phyloP scores from a whole-genome alignment of 805 yeast species.

The Kuraishia capsulata region DNA sequence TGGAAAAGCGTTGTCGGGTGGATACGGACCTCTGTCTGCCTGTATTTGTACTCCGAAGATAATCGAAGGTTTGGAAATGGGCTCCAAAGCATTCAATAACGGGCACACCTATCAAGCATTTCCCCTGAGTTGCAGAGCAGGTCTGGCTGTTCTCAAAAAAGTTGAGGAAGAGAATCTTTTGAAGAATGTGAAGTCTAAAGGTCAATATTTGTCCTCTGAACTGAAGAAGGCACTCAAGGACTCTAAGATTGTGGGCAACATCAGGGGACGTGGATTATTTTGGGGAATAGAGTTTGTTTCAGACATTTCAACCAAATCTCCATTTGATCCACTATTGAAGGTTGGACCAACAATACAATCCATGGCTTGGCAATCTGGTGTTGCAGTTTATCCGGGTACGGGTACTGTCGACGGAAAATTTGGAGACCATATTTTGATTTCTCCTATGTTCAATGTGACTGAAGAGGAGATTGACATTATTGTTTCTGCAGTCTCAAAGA shows the following conservation, averaged over 20 bases:
- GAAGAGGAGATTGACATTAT: constrained; percentile 23
- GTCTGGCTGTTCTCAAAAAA: constrained; percentile 19
- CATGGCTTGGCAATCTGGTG: constrained; percentile 22
- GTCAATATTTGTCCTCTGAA: constrained; percentile 14
- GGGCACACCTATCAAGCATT: constrained; percentile 19
- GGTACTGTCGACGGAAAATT: constrained; percentile 22
- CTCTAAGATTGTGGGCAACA: constrained; percentile 11
- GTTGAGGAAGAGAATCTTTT: constrained; percentile 17
- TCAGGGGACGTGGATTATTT: constrained; percentile 13
- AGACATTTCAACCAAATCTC: constrained; percentile 30
- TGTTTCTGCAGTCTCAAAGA: constrained; percentile 20
- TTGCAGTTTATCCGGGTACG: constrained; percentile 27
- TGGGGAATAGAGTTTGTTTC: constrained; percentile 35
- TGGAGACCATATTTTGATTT: constrained; percentile 29
- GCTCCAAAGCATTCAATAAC: constrained; percentile 10
- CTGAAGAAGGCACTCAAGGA: constrained; percentile 7
- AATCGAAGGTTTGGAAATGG: constrained; percentile 12
- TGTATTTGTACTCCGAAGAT: constrained; percentile 16
- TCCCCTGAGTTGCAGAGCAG: constrained; percentile 21
- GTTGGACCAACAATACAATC: constrained; percentile 17
- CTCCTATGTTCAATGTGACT: constrained; percentile 28
- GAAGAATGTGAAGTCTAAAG: constrained; percentile 16
- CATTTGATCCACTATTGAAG: constrained; percentile 20
- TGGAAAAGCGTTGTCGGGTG: constrained; percentile 24
- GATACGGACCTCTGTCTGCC: constrained; percentile 21